Base-by-base conservation (phyloP, 139 green algal species). In the Asterochloris sp. region DNA sequence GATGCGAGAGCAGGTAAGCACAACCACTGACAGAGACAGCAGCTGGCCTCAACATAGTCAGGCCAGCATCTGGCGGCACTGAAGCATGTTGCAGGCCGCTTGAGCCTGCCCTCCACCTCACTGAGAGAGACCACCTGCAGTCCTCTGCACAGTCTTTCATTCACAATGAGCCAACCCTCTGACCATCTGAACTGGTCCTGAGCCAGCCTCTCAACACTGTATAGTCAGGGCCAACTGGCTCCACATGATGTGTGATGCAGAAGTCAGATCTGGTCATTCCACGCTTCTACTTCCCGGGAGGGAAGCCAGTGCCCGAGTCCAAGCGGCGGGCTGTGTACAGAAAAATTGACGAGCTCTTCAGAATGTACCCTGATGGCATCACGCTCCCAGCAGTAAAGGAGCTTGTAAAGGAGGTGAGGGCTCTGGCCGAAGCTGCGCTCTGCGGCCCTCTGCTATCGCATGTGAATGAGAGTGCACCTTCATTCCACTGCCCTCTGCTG, bases 281-380 rank as follows among this genome's bases (percentile, higher is more conserved):
- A 0, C 91, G 91, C 82, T 97, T 98, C 78, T 98, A 97, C 86
- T 96, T 97, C 79, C 93, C 93, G 1, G 66, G 75, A 21, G 86
- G 80, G 2, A 76, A 74, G 28, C 77, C 76, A 17, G 63, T 89
- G 28, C 21, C 86, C 0, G 84, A 86, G n/a, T 63, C 28, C 21
- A 68, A 75, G 13, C 74, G 23, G 0, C 16, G 47, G 6, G 81
- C 83, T 64, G 87, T 85, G 60, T 69, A 87, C 21, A 69, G 71
- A n/a, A 86, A 88, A 0, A 54, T 94, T 15, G 85, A 92, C 28
- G 67, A 86, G 29, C 81, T 92, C 29, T 92, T 92, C 60, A 68
- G 82, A 38, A 81, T 74, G 24, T 81, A 91, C 26, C 86, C 85
- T 0, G 86, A 71, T 24, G 92, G 91, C 17, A 78, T 94, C 19